A percentile compares a stretch with the other conserved stretches of the same genome.
These are phyloP conservation scores for Daldinia childiae DNA, from an alignment of 495 filamentous ascomycete species.

Conservation along the genomic window DNA sequence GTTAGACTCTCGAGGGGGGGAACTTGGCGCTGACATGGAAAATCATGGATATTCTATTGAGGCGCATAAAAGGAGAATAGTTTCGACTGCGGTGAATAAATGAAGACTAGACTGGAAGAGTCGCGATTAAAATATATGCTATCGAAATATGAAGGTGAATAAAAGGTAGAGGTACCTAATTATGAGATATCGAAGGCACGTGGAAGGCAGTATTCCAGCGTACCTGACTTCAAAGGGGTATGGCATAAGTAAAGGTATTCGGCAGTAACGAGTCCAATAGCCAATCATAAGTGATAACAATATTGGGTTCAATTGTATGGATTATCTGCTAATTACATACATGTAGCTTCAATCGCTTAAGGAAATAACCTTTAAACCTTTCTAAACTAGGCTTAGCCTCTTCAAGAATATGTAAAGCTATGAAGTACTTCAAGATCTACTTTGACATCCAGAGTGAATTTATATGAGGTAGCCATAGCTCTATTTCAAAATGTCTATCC, in stretches of 20 bases:
- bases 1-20: slow-evolving; percentile 37
- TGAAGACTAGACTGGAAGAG: not conserved
- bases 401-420: too few species aligned
- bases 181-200: not conserved
- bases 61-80: not conserved
- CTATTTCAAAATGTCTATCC: slow-evolving; percentile 33
- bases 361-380: not conserved
- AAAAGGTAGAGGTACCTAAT: not conserved
- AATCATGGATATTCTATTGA: slow-evolving; percentile 26
- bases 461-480: not conserved
- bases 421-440: too few species aligned
- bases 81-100: not conserved
- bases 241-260: not conserved
- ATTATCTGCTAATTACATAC: not conserved
- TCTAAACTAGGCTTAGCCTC: not conserved
- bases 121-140: not conserved
- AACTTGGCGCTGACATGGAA: slow-evolving; percentile 42
- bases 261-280: not conserved
- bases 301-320: not conserved
- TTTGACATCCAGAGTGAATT: too few species aligned
- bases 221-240: not conserved
- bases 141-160: not conserved
- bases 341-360: not conserved
- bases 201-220: not conserved
- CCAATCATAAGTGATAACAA: not conserved